Conservation (phyloP, 768 basidiomycete genomes). For the Lentinula sp. region DNA sequence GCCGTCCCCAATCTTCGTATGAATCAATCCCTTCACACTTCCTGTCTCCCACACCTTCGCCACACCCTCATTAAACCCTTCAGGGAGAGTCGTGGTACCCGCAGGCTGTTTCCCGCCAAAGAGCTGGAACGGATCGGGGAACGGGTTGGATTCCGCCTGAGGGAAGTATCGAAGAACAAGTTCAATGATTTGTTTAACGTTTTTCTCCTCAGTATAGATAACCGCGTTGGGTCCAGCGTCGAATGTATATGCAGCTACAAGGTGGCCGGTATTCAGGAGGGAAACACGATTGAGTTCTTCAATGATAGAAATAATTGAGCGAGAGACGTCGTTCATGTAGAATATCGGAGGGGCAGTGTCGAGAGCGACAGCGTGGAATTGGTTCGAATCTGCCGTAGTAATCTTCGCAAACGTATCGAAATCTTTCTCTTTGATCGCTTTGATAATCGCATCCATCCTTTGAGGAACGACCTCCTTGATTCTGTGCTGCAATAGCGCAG, state of each 20-base stretch:
- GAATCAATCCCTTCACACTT: constrained; percentile 84
- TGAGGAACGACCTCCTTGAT: constrained; percentile 81
- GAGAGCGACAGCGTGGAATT: constrained; percentile 96
- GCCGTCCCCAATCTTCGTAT: constrained; percentile 90
- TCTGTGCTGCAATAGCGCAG: constrained; percentile 80
- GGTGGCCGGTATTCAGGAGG: constrained; percentile 45
- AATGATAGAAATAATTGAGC: constrained; percentile 87
- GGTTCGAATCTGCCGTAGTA: constrained; percentile 97
- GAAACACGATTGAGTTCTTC: constrained; percentile 88
- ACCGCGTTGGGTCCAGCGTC: constrained; percentile 99
- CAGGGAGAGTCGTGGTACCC: constrained; percentile 42
- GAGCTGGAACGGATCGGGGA: constrained; percentile 70
- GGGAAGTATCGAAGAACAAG: constrained; percentile 86
- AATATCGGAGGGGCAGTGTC: constrained; percentile 98
- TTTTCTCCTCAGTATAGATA: constrained; percentile 78
- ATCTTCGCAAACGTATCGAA: constrained; percentile 86
- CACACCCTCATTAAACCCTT: constrained; percentile 76
- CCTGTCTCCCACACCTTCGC: constrained; percentile 69
- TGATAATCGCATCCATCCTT: constrained; percentile 77
- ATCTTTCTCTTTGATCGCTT: constrained; percentile 73
- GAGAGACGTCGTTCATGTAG: constrained; percentile 96
- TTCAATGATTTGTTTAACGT: constrained; percentile 73
- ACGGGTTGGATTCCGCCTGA: constrained; percentile 47
- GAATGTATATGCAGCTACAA: constrained; percentile 96
- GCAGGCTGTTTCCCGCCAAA: constrained; percentile 38